Base-by-base conservation (phyloP, 441 rosid genomes). In the Gossypium schwendimanii region DNA sequence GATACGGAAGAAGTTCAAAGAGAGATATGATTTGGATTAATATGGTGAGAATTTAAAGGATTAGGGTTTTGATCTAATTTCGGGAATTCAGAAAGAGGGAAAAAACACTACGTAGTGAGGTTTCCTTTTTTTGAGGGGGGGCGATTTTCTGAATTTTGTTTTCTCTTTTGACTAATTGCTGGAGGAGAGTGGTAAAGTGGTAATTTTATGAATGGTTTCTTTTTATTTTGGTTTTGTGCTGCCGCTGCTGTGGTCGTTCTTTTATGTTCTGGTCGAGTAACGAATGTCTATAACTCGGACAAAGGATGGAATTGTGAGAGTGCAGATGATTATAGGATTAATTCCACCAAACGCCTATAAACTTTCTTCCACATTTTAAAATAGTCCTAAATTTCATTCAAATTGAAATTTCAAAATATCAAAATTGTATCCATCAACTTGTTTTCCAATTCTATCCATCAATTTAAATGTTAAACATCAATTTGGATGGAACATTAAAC, bases 1-100 rank as follows among this genome's bases (percentile, higher is more conserved):
- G 26, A 59, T 45, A 44, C 10, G 21, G 28, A 36, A 20, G 53
- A 15, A 52, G 18, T 9, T 14, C 45, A 52, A n/a, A 52, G 15
- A 33, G 50, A 15, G 74, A 45, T 15, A 45, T 9, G 74, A 59
- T 24, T 59, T 23, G 57, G 44, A 47, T 28, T 26, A 62, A 14
- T 62, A 36, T 2, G 23, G 17, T 18, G 52, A n/a, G 41, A 62
- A 9, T 18, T 53, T 21, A 17, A 24, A 28, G 45, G 70, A 71
- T 20, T 72, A 75, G 78, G 75, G 76, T 45, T 75, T 75, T 52
- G 81, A 61, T 82, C 72, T 36, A 75, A 72, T 47, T n/a, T 44
- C 6, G 15, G 60, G 17, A 59, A 15, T 54, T 6, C 54, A 21
- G 69, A 64, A 12, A 28, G 20, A 21, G 31, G 24, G 14, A 60